These are phyloP conservation scores for Mortierella sp. DNA, from an alignment of 371 early-diverging fungal species.

Conservation along the genomic window DNA sequence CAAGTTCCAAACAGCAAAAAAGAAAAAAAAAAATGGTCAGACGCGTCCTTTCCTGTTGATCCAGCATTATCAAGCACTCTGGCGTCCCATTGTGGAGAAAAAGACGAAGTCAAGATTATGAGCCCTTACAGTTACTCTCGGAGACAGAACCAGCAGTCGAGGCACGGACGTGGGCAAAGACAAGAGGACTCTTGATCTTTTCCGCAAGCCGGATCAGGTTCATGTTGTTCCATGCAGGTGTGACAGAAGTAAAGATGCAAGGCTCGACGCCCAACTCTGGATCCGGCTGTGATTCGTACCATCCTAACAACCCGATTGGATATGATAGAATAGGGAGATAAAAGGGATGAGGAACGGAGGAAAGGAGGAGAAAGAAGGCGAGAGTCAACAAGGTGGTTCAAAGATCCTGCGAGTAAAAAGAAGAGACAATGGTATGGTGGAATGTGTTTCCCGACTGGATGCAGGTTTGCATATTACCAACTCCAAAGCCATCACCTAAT, in stretches of 20 bases:
- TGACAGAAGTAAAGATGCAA: constrained; percentile 84
- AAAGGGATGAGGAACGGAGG: no score
- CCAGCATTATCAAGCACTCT: background rate
- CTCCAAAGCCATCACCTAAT: constrained; percentile 86
- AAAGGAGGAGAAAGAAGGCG: background rate
- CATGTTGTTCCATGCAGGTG: constrained; percentile 85
- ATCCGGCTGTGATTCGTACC: constrained; percentile 66
- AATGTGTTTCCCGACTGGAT: background rate
- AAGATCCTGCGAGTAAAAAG: no score
- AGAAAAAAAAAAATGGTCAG: no score
- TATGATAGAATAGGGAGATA: background rate
- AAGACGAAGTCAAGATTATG: background rate
- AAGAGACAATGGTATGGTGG: no score
- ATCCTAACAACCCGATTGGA: constrained; percentile 44
- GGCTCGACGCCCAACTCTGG: constrained; percentile 53
- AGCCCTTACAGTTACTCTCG: constrained; percentile 74
- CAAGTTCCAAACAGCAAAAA: background rate
- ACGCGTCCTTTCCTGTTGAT: background rate
- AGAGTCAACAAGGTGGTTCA: no score
- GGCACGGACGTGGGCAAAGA: constrained; percentile 87
- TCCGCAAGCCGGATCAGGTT: constrained; percentile 80
- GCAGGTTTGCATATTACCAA: constrained; percentile 57
- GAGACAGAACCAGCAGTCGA: constrained; percentile 78
- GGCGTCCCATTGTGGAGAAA: background rate
- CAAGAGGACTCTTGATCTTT: constrained; percentile 74